phyloP scores from a whole-genome alignment of 345 rosid species.

The Raphanus raphanistrum region DNA sequence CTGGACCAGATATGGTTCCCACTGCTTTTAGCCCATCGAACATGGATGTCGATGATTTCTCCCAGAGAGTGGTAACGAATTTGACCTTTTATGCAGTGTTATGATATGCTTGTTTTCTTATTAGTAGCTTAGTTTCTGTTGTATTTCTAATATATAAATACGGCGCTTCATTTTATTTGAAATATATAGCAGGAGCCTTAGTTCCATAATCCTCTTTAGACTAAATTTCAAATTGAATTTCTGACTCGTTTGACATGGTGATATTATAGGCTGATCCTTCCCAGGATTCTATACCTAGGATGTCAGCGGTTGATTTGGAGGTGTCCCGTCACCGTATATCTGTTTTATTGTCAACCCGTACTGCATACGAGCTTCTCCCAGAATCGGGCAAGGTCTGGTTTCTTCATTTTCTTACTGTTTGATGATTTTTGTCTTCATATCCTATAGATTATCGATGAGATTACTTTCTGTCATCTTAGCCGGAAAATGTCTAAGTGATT shows the following conservation, averaged over 20 bases:
- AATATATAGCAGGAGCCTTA: background rate
- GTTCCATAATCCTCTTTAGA: slow-evolving; percentile 4
- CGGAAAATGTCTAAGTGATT: slow-evolving; percentile 11
- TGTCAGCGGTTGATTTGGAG: slow-evolving; percentile 68
- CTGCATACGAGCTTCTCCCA: slow-evolving; percentile 93
- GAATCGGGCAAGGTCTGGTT: slow-evolving; percentile 96
- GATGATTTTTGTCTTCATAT: slow-evolving; percentile 22
- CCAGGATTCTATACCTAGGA: slow-evolving; percentile 52
- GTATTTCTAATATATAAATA: background rate
- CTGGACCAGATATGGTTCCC: slow-evolving; percentile 47
- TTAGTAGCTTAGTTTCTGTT: slow-evolving; percentile 10
- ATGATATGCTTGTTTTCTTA: background rate
- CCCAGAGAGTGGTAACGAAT: slow-evolving; percentile 49
- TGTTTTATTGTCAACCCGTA: slow-evolving; percentile 68
- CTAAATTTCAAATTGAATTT: slow-evolving; percentile 17
- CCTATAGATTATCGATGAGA: slow-evolving; percentile 1
- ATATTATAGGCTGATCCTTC: slow-evolving; percentile 37
- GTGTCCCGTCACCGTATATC: slow-evolving; percentile 71
- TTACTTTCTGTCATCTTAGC: slow-evolving; percentile 14
- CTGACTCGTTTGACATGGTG: slow-evolving; percentile 28
- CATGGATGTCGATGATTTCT: slow-evolving; percentile 84
- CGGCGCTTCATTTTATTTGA: background rate
- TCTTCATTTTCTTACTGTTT: slow-evolving; percentile 36
- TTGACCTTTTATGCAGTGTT: slow-evolving; percentile 14
- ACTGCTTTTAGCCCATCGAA: slow-evolving; percentile 44